Base-by-base conservation (phyloP, 805 yeast genomes). In the Cyberlindnera xishuangbannaensis region DNA sequence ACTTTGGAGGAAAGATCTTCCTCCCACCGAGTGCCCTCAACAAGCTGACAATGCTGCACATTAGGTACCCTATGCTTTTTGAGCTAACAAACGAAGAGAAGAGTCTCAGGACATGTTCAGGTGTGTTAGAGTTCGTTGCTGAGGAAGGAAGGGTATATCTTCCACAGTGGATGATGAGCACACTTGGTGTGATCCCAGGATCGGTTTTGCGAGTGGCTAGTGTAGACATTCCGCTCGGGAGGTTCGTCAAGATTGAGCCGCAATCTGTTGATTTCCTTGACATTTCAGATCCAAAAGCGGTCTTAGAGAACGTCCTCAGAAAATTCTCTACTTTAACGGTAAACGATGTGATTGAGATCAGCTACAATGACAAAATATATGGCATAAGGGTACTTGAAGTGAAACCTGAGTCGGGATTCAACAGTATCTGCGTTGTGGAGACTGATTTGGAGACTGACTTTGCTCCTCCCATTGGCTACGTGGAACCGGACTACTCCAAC, bases 401-500 rank as follows among this genome's bases (percentile, higher is more conserved):
- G 18, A 84, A 84, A 50, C 97, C 97, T 1, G 83, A 80, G 33
- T 67, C 76, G 2, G 47, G 57, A 6, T 61, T 65, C 7, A 62
- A 71, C 21, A 83, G 95, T 39, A 80, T 90, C 11, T 90, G 97
- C 66, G 96, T 92, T 5, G 85, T 92, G 18, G 99, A 92, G 55
- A 92, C 98, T 0, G 98, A 92, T 62, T 67, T 92, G 41, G 95
- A 85, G 39, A 95, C 97, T 0, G 99, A 92, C 54, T 92, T 92
- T 64, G 97, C 97, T 2, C 95, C 98, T 3, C 99, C 99, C 0
- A 95, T 90, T 5, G 99, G 99, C 0, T 92, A 92, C 55, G 95
- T 84, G 14, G 97, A 90, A 54, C 96, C 96, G 2, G 87, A 83
- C 43, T 74, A 73, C 56, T 18, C 60, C 45, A 46, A 55, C 57